Percentiles rank a stretch among this genome's conserved stretches.
Conservation (phyloP, 1,284 basidiomycete genomes). For the Fomitopsis schrenkii region DNA sequence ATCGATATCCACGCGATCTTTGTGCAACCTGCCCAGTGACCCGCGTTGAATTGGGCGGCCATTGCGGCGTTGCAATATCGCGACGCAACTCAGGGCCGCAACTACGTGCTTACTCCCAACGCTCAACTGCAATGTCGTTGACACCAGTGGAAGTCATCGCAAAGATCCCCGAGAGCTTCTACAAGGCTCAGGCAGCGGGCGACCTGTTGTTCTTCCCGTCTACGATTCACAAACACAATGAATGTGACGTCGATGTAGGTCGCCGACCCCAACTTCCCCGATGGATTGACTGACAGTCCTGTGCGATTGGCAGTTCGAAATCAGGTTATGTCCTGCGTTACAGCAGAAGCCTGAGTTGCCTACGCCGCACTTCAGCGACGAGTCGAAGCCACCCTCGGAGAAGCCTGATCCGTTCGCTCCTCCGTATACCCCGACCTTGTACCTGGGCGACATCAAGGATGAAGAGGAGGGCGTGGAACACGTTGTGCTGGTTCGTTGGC, state of each 20-base stretch:
- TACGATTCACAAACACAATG: constrained; percentile 52
- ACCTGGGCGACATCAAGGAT: constrained; percentile 68
- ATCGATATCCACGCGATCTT: neutral
- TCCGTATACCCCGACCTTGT: constrained; percentile 73
- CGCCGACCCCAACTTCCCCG: neutral
- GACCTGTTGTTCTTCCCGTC: constrained; percentile 80
- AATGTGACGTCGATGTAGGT: constrained; percentile 61
- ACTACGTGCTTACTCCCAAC: neutral
- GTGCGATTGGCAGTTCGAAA: constrained; percentile 58
- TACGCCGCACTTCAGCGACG: constrained; percentile 37
- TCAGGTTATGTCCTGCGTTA: constrained; percentile 77
- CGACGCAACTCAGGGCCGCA: neutral
- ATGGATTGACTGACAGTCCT: neutral
- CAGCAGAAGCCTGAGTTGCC: constrained; percentile 66
- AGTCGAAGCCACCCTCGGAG: constrained; percentile 28
- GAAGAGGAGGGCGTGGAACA: constrained; percentile 61
- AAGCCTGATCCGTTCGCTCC: constrained; percentile 71
- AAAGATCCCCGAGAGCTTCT: constrained; percentile 54
- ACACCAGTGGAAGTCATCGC: constrained; percentile 48
- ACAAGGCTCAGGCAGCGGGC: constrained; percentile 57
- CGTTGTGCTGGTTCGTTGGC: constrained; percentile 63
- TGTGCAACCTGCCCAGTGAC: neutral
- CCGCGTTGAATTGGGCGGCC: neutral
- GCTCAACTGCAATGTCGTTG: neutral
- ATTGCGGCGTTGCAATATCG: neutral